phyloP scores from a whole-genome alignment of 2,329 filamentous ascomycete genomes.

The Colletotrichum somersetense region DNA sequence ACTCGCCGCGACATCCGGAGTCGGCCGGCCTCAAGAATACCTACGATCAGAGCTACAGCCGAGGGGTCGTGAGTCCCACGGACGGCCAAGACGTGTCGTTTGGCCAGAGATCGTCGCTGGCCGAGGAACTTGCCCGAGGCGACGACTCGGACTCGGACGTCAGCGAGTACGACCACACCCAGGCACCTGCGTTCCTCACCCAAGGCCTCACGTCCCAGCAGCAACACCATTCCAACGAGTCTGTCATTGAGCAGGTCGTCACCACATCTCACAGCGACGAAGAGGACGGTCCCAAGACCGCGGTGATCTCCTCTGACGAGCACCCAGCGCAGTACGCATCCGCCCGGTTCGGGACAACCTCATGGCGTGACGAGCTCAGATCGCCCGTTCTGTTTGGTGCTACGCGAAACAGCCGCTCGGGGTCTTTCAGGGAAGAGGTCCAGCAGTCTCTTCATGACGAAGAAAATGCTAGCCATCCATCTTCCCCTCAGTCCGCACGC shows the following conservation, averaged over 20 bases:
- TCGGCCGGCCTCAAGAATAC: slow-evolving; percentile 2
- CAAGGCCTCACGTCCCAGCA: slow-evolving; percentile 23
- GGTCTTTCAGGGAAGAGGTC: slow-evolving; percentile 24
- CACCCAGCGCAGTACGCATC: slow-evolving; percentile 25
- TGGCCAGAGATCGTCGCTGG: not conserved
- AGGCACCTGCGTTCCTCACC: slow-evolving; percentile 24
- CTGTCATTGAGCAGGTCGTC: slow-evolving; percentile 34
- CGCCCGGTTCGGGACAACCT: slow-evolving; percentile 28
- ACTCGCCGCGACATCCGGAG: slow-evolving; percentile 18
- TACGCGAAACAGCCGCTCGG: slow-evolving; percentile 32
- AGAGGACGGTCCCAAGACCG: slow-evolving; percentile 25
- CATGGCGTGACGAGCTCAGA: slow-evolving; percentile 34
- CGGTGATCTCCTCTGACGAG: slow-evolving; percentile 23
- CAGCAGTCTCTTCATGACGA: slow-evolving; percentile 18
- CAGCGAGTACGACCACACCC: slow-evolving; percentile 20
- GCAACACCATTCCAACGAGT: not conserved
- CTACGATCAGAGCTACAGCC: slow-evolving; percentile 14
- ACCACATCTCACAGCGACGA: slow-evolving; percentile 33
- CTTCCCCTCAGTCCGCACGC: slow-evolving; percentile 3
- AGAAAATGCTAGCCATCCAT: not conserved
- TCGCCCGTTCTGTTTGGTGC: slow-evolving; percentile 27
- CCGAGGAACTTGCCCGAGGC: slow-evolving; percentile 23
- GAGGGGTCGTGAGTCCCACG: not conserved
- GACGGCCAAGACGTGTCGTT: not conserved
- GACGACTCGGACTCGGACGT: slow-evolving; percentile 43